Evolutionary conservation across 164 flowering plant species (phyloP), one percentile per base, ranked within the genome.

Genomic region (Aristolochia contorta): DNA sequence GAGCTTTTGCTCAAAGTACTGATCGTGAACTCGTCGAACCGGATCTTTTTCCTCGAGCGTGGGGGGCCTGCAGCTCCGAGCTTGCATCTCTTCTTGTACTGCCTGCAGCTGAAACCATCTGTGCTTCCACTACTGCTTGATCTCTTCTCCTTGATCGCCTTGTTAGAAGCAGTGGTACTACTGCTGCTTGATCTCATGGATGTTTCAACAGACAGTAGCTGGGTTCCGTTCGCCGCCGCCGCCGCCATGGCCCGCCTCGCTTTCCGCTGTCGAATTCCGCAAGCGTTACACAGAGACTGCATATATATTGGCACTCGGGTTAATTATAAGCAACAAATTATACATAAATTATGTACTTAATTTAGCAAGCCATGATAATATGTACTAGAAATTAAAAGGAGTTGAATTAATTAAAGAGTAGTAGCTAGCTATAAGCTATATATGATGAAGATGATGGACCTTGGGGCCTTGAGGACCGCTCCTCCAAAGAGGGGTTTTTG

Each of bases 281-380:
- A 89, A 6, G 96, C 96, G 62, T 89, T 89, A 72, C 96, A 89
- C 6, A 89, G 84, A 37, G 96, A 83, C 96, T 89, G 74, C 66
- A 69, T 37, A 64, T 21, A n/a, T n/a, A n/a, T n/a, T n/a, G n/a
- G n/a, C n/a, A n/a, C n/a, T n/a, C n/a, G n/a, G n/a, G n/a, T n/a
- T n/a, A n/a, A n/a, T 24, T 16, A 51, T 13, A 41, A 58, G 20
- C 10, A 43, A 20, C 25, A 24, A 51, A 32, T 16, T n/a, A n/a
- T n/a, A n/a, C n/a, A n/a, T n/a, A n/a, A n/a, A n/a, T n/a, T n/a
- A n/a, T n/a, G n/a, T n/a, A n/a, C n/a, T n/a, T n/a, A n/a, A n/a
- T n/a, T n/a, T n/a, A n/a, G n/a, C n/a, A n/a, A n/a, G n/a, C n/a
- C n/a, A n/a, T n/a, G n/a, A n/a, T n/a, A n/a, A n/a, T n/a, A n/a